Conservation (phyloP, 2,329 filamentous ascomycete genomes). For the Aureobasidium melanogenum region DNA sequence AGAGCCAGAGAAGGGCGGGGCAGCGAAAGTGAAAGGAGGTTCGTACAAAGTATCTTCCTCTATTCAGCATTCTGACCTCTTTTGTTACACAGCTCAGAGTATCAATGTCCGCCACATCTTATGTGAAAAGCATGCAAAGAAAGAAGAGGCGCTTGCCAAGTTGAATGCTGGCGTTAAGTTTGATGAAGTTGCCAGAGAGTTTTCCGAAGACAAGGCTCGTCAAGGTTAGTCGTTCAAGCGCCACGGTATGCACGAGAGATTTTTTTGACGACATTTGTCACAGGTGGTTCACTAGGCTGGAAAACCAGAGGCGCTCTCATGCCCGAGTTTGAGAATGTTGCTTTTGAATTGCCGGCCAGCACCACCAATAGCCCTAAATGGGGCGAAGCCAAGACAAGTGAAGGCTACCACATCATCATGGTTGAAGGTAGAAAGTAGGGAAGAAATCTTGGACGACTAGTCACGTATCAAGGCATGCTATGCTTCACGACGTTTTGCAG, state of each 20-base stretch:
- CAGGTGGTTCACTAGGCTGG: conserved; percentile 65
- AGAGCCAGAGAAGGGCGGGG: conserved; percentile 23
- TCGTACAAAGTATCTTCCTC: not conserved
- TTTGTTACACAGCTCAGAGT: conserved; percentile 40
- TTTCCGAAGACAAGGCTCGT: conserved; percentile 68
- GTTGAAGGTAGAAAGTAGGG: conserved; percentile 55
- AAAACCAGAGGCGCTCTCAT: conserved; percentile 60
- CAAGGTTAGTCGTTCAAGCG: conserved; percentile 33
- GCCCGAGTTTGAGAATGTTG: conserved; percentile 62
- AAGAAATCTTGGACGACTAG: not conserved
- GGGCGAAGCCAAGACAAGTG: conserved; percentile 62
- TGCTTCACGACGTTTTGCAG: not conserved
- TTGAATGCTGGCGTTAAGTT: conserved; percentile 60
- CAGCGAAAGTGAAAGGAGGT: conserved; percentile 39
- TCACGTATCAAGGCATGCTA: not conserved
- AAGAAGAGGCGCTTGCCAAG: conserved; percentile 65
- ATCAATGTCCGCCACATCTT: conserved; percentile 71
- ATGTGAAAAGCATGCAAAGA: conserved; percentile 70
- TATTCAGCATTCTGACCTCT: not conserved
- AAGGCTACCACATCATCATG: conserved; percentile 77
- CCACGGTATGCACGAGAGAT: not conserved
- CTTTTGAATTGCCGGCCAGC: conserved; percentile 59
- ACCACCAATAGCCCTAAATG: conserved; percentile 56
- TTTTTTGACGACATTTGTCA: not conserved
- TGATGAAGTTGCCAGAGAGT: conserved; percentile 63